phyloP scores from a whole-genome alignment of 768 basidiomycete species.

The Termitomyces sp. region DNA sequence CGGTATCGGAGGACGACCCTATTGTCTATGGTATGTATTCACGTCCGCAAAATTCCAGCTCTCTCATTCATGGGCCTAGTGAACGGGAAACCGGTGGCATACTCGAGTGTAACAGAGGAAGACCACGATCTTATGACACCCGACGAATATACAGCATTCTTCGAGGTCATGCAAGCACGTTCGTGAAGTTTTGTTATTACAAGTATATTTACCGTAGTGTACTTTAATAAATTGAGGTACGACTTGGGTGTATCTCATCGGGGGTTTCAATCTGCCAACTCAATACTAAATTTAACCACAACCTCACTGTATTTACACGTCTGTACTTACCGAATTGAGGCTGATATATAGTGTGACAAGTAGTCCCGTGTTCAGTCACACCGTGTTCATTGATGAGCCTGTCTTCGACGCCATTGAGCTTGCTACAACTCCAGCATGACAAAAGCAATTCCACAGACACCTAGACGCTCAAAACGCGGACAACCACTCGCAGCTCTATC shows the following conservation, averaged over 20 bases:
- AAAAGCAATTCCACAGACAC: conserved; percentile 17
- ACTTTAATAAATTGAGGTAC: no score
- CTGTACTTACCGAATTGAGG: no score
- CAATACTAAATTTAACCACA: no score
- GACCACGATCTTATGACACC: conserved; percentile 91
- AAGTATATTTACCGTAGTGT: no score
- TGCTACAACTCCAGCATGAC: conserved; percentile 4
- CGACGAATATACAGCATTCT: conserved; percentile 85
- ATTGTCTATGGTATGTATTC: conserved; percentile 55
- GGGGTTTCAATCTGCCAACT: neutral
- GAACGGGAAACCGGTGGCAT: conserved; percentile 64
- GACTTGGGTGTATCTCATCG: no score
- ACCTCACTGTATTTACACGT: no score
- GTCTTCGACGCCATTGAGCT: neutral
- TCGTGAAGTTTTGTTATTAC: conserved; percentile 16
- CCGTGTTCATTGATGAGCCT: neutral
- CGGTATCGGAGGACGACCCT: conserved; percentile 44
- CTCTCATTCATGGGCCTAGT: conserved; percentile 37
- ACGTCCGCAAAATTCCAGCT: neutral
- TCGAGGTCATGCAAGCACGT: conserved; percentile 57
- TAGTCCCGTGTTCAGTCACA: neutral
- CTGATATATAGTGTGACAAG: neutral
- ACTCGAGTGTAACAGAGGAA: conserved; percentile 84
- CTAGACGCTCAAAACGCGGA: conserved; percentile 24
- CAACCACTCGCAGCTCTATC: conserved; percentile 24